Percentiles rank a stretch among this genome's conserved stretches.
These are phyloP conservation scores for Erigeron canadensis DNA, from an alignment of 129 eudicot species.

Conservation along the genomic window DNA sequence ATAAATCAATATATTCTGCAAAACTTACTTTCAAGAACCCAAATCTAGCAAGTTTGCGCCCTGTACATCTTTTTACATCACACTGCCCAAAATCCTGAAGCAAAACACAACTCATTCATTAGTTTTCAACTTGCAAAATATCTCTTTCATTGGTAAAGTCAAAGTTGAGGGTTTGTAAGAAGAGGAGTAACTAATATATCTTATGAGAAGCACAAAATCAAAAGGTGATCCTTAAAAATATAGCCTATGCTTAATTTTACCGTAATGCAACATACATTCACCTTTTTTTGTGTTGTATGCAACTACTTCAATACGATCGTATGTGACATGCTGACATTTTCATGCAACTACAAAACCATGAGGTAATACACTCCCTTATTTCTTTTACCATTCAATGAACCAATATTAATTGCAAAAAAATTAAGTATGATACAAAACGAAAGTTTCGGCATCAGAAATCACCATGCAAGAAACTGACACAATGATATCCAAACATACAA, in stretches of 20 bases:
- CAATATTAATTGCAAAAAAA: not conserved
- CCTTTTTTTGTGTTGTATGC: not conserved
- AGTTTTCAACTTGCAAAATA: not conserved
- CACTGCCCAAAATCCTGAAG: conserved; percentile 97
- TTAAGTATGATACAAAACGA: no score
- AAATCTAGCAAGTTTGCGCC: conserved; percentile 93
- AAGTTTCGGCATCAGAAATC: no score
- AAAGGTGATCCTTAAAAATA: not conserved
- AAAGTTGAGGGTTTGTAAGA: conserved; percentile 15
- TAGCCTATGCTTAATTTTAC: not conserved
- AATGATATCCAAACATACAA: no score
- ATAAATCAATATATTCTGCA: conserved; percentile 3
- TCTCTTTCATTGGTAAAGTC: not conserved
- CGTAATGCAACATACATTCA: not conserved
- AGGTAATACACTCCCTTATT: not conserved
- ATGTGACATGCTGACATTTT: not conserved
- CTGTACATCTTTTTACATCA: conserved; percentile 97
- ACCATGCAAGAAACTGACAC: no score
- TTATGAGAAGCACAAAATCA: no score
- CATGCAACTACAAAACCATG: not conserved
- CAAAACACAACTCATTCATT: conserved; percentile 20
- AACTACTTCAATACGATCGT: not conserved
- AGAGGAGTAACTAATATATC: not conserved
- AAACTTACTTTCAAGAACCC: conserved; percentile 73
- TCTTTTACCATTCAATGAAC: not conserved